These are phyloP conservation scores for Saitozyma podzolica DNA, from an alignment of 768 basidiomycete species.

Conservation along the genomic window DNA sequence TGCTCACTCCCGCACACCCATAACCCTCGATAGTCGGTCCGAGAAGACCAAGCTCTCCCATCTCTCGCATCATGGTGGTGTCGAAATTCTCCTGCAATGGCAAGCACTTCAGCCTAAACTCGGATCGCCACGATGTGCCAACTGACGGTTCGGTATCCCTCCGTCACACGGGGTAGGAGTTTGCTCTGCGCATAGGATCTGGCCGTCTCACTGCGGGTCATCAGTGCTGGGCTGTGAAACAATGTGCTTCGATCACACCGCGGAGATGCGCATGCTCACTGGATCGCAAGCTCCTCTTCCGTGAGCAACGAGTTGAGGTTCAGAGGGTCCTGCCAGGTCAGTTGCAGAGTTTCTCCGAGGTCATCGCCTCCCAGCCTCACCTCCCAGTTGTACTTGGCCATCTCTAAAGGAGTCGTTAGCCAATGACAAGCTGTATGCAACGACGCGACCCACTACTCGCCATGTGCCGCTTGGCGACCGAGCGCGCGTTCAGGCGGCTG, in stretches of 20 bases:
- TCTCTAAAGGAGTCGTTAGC: conserved; percentile 21
- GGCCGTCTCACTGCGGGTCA: conserved; percentile 65
- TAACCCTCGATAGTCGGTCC: conserved; percentile 92
- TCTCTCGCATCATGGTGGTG: conserved; percentile 73
- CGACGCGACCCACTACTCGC: background rate
- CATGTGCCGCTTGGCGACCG: background rate
- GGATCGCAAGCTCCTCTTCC: conserved; percentile 84
- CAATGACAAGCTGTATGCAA: background rate
- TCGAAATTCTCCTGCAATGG: conserved; percentile 65
- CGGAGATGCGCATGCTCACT: conserved; percentile 57
- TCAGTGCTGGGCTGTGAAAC: background rate
- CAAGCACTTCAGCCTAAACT: background rate
- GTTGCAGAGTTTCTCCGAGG: background rate
- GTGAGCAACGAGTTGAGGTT: conserved; percentile 75
- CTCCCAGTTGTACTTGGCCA: conserved; percentile 54
- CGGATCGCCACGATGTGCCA: background rate
- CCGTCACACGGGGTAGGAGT: conserved; percentile 79
- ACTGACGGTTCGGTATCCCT: conserved; percentile 88
- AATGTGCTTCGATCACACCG: no score
- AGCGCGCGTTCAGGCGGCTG: no score
- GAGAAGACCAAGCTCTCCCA: conserved; percentile 87
- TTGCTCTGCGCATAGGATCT: conserved; percentile 63
- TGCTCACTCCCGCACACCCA: conserved; percentile 86
- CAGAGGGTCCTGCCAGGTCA: conserved; percentile 70
- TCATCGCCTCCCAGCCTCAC: conserved; percentile 11